Evolutionary conservation across 75 land plant genomes (phyloP).

Genomic region (Cunninghamia lanceolata): DNA sequence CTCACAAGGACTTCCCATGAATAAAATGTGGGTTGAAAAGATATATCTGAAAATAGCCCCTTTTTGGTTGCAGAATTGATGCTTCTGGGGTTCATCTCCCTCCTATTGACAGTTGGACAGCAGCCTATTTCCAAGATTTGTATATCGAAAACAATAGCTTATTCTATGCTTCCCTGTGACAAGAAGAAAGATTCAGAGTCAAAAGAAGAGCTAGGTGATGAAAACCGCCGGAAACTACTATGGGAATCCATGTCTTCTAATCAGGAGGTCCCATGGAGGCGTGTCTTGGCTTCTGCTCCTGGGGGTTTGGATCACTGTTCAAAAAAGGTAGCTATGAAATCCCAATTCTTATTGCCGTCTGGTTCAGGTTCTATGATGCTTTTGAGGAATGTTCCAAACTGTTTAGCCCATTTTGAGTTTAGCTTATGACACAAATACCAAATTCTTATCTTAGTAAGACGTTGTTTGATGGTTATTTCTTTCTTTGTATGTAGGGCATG

Average conservation of each 20-base stretch:
- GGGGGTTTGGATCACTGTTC: background rate
- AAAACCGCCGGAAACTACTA: too few species aligned
- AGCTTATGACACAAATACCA: background rate
- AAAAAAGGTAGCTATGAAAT: background rate
- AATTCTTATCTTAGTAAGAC: background rate
- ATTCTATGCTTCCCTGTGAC: constrained; percentile 42
- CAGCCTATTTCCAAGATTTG: constrained; percentile 34
- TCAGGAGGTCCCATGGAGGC: too few species aligned
- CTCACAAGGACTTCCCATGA: background rate
- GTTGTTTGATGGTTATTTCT: background rate
- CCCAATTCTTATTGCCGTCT: background rate
- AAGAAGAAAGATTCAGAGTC: background rate
- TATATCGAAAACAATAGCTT: constrained; percentile 19
- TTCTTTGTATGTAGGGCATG: constrained; percentile 36
- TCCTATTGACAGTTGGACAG: constrained; percentile 49
- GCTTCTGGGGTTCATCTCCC: constrained; percentile 60
- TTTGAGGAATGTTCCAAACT: background rate
- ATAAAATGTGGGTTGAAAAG: background rate
- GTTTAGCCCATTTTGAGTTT: background rate
- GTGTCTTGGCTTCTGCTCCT: background rate
- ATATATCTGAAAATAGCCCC: background rate
- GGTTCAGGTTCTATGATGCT: background rate
- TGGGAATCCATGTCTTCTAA: too few species aligned
- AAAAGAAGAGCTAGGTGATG: background rate
- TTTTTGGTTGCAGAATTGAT: constrained; percentile 47